A percentile compares a stretch with the other conserved stretches of the same genome.
phyloP scores from a whole-genome alignment of 495 filamentous ascomycete genomes.

The Podospora sp. region DNA sequence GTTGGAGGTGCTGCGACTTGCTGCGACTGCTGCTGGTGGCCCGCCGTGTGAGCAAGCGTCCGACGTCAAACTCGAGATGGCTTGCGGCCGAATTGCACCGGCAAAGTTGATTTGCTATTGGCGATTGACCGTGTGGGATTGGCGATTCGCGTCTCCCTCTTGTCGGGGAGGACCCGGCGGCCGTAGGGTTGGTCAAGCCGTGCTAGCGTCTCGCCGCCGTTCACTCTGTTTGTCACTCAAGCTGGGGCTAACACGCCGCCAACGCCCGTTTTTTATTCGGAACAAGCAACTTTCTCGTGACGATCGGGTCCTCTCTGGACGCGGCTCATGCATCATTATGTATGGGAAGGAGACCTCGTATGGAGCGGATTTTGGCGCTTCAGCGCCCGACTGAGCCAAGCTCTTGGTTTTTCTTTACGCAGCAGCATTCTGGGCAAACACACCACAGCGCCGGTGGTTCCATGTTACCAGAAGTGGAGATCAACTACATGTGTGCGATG shows the following conservation, averaged over 20 bases:
- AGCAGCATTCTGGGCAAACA: not conserved
- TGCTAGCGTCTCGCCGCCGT: constrained; percentile 8
- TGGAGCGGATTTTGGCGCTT: not conserved
- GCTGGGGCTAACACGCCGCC: constrained; percentile 2
- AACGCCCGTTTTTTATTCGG: constrained; percentile 8
- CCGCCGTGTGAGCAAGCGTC: constrained; percentile 5
- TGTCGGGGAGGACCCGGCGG: constrained; percentile 1
- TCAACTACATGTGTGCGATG: not conserved
- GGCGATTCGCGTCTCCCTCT: constrained; percentile 8
- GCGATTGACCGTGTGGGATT: constrained; percentile 10
- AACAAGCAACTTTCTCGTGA: constrained; percentile 8
- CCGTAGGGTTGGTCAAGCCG: not conserved
- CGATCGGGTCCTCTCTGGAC: not conserved
- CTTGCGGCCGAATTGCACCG: constrained; percentile 17
- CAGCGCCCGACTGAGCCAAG: not conserved
- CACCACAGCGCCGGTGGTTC: not conserved
- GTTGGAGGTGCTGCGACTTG: too few relatives aligned
- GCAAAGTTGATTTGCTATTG: constrained; percentile 1
- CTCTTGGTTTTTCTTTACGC: not conserved
- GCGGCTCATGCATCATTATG: not conserved
- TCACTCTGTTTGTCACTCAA: constrained; percentile 5
- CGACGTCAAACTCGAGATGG: constrained; percentile 20
- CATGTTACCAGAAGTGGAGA: not conserved
- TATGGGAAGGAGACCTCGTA: not conserved
- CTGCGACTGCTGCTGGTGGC: constrained; percentile 10